Evolutionary conservation across 176 grass and related monocot species (phyloP), one percentile per base, ranked within the genome.

Genomic region (Zea luxurians): DNA sequence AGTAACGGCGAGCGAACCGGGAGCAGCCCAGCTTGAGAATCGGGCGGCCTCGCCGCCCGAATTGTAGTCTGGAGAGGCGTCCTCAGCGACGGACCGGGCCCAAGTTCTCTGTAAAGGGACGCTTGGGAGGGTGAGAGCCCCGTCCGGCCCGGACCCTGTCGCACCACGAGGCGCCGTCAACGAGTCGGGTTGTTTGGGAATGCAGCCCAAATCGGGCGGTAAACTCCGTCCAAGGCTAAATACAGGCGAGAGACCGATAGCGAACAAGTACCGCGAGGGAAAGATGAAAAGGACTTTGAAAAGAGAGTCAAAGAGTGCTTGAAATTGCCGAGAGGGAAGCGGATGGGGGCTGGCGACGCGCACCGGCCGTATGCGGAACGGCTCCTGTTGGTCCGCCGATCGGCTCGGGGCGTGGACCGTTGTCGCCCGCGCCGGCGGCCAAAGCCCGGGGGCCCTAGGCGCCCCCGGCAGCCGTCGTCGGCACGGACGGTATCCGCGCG

Each of bases 261-360:
- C 75, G 64, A 86, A 90, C 84, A 90, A 86, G 88, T 90, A 90
- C 69, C 80, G 69, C 75, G 46, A 86, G 80, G 74, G 74, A 86
- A 90, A 90, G 83, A 90, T 90, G 80, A 90, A 83, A 90, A 90
- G 78, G 83, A 90, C 87, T 86, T 89, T 89, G 88, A 85, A 89
- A 89, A 85, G 87, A 89, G 87, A 89, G 87, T 85, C 77, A 89
- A 89, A 89, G 82, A 90, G 78, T 90, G 73, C 88, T 79, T 89
- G 82, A 89, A 89, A 85, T 85, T 85, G 58, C 47, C 64, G 57
- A 77, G 82, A 89, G 87, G 87, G 82, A 89, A 85, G 86, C 63
- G 76, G 76, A 89, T 84, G 86, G 82, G 82, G 86, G 87, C 72
- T 61, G 71, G 55, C 87, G 87, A 82, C 74, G 87, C 77, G 53